phyloP scores from a whole-genome alignment of 495 filamentous ascomycete species.

The Terfezia boudieri region DNA sequence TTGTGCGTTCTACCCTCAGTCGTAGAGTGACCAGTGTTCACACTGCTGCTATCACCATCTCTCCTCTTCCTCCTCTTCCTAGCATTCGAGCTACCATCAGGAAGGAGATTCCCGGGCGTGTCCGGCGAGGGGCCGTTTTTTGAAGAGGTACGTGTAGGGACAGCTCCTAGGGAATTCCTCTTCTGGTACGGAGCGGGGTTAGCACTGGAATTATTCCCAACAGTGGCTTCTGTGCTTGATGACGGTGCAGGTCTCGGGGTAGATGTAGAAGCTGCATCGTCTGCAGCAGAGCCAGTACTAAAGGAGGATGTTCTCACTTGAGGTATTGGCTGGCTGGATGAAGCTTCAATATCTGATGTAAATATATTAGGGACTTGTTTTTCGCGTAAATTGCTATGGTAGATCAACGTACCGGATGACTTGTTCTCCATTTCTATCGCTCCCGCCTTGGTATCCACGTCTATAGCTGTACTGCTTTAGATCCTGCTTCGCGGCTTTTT shows the following conservation, averaged over 20 bases:
- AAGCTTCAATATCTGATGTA: not conserved
- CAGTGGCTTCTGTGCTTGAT: not conserved
- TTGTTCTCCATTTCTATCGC: not conserved
- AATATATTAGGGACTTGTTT: not conserved
- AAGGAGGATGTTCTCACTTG: not conserved
- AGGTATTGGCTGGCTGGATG: not conserved
- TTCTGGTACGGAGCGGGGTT: not conserved
- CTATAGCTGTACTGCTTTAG: not conserved
- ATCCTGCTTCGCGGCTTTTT: too few relatives aligned
- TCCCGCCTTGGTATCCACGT: not conserved
- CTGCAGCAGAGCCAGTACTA: not conserved
- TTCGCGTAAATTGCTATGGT: not conserved
- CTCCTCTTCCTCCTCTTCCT: constrained; percentile 15
- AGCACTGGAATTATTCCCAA: not conserved
- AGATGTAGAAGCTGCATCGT: not conserved
- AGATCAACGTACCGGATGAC: not conserved
- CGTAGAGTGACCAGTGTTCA: constrained; percentile 8
- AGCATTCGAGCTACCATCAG: constrained; percentile 11
- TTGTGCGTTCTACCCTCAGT: constrained; percentile 8
- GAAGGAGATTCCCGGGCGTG: constrained; percentile 14
- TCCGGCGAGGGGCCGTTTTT: constrained; percentile 17
- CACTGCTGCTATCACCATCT: constrained; percentile 9
- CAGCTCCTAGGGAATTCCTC: constrained; percentile 6
- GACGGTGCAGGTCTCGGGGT: not conserved
- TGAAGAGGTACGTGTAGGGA: constrained; percentile 15